These are phyloP conservation scores for Fusarium verticillioides DNA, from an alignment of 2,329 filamentous ascomycete genomes.

Conservation along the genomic window DNA sequence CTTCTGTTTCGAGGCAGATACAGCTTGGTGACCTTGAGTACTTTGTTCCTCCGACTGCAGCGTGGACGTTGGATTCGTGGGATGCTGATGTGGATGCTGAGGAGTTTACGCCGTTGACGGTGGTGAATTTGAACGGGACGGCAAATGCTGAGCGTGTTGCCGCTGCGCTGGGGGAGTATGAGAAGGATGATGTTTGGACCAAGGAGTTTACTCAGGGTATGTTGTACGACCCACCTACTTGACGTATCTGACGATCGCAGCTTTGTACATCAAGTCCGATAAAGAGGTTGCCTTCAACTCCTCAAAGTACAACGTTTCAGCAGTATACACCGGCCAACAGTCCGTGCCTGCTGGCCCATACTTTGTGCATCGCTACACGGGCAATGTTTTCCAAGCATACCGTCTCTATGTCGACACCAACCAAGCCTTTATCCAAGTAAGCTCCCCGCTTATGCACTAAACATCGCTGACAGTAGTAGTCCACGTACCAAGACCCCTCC, in stretches of 20 bases:
- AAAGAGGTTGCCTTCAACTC: not conserved
- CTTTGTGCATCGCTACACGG: constrained; percentile 10
- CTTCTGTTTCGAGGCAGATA: constrained; percentile 22
- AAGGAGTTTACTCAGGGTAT: constrained; percentile 1
- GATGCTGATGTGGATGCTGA: not conserved
- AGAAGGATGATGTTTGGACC: constrained; percentile 21
- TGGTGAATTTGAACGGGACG: not conserved
- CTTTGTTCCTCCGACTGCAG: constrained; percentile 11
- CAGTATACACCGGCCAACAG: rapidly evolving
- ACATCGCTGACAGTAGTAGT: not conserved
- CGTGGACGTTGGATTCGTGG: constrained; percentile 20
- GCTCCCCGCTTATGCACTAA: rapidly evolving
- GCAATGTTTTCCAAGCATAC: constrained; percentile 8
- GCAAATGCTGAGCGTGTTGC: not conserved
- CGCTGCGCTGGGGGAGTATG: not conserved
- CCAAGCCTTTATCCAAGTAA: constrained; percentile 25
- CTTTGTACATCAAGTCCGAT: not conserved
- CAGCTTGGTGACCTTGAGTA: constrained; percentile 13
- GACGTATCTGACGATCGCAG: not conserved
- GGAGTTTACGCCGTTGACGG: constrained; percentile 17
- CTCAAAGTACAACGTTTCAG: not conserved
- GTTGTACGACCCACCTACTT: rapidly evolving
- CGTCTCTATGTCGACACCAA: constrained; percentile 7
- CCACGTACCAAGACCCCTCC: constrained; percentile 18
- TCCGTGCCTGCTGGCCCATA: constrained; percentile 4